Percentiles rank a stretch among this genome's conserved stretches.
phyloP scores from a whole-genome alignment of 306 rosid species.

The cucumber (Cucumis sativus) region Cucumber_9930_V3 NC_026659.2:25247001-25247500 shows the following conservation, averaged over 20 bases:
- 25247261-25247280: not conserved
- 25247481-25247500: too few species aligned
- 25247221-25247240: not conserved
- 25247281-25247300: not conserved
- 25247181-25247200: not conserved
- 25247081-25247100: slow-evolving; percentile 74
- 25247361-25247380: not conserved
- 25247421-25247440: too few species aligned
- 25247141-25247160: not conserved
- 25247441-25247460: too few species aligned
- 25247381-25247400: not conserved
- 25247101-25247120: not conserved
- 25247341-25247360: not conserved
- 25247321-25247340: not conserved
- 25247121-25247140: too few species aligned
- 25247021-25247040: slow-evolving; percentile 53
- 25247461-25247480: too few species aligned
- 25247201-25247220: not conserved
- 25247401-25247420: too few species aligned
- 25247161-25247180: not conserved
- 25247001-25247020: not conserved
- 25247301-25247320: not conserved
- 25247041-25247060: slow-evolving; percentile 43
- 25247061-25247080: slow-evolving; percentile 65
- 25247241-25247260: not conserved